Percentiles rank a stretch among this genome's conserved stretches.
These are phyloP conservation scores for Cantharellus anzutake DNA, from an alignment of 768 basidiomycete genomes.

Conservation along the genomic window DNA sequence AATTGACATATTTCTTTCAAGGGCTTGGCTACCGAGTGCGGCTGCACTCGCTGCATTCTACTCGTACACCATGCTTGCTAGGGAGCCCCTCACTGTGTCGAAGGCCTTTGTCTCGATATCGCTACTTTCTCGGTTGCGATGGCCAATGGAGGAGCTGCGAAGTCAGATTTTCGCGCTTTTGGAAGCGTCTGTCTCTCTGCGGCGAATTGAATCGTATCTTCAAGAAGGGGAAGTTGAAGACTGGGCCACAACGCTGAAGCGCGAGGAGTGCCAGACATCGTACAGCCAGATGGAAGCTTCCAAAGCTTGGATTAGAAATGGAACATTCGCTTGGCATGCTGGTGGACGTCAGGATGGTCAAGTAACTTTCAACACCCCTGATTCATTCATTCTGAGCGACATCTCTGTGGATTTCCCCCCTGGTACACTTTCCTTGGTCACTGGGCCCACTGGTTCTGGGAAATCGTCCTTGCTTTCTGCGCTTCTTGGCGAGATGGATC, in stretches of 20 bases:
- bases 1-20: slow-evolving; percentile 12
- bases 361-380: slow-evolving; percentile 26
- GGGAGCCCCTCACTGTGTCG: slow-evolving; percentile 48
- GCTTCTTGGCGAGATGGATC: slow-evolving; percentile 51
- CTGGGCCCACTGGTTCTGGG: slow-evolving; percentile 48
- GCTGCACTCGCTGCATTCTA: slow-evolving; percentile 43
- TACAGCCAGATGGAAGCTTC: too few species aligned
- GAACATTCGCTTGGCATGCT: slow-evolving; percentile 34
- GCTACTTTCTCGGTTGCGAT: slow-evolving; percentile 52
- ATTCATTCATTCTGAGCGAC: too few species aligned
- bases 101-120: slow-evolving; percentile 69
- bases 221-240: slow-evolving; percentile 56
- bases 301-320: too few species aligned
- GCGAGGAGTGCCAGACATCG: slow-evolving; percentile 18
- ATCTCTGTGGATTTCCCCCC: slow-evolving; percentile 30
- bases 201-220: slow-evolving; percentile 57
- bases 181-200: slow-evolving; percentile 58
- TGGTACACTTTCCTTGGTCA: slow-evolving; percentile 38
- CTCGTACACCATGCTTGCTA: slow-evolving; percentile 45
- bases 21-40: slow-evolving; percentile 57
- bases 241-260: slow-evolving; percentile 53
- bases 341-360: slow-evolving; percentile 19
- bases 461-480: slow-evolving; percentile 47
- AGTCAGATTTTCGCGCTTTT: slow-evolving; percentile 41
- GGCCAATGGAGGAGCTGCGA: slow-evolving; percentile 45